Conservation (phyloP, 2,329 filamentous ascomycete species). For the Penicillium sp. region DNA sequence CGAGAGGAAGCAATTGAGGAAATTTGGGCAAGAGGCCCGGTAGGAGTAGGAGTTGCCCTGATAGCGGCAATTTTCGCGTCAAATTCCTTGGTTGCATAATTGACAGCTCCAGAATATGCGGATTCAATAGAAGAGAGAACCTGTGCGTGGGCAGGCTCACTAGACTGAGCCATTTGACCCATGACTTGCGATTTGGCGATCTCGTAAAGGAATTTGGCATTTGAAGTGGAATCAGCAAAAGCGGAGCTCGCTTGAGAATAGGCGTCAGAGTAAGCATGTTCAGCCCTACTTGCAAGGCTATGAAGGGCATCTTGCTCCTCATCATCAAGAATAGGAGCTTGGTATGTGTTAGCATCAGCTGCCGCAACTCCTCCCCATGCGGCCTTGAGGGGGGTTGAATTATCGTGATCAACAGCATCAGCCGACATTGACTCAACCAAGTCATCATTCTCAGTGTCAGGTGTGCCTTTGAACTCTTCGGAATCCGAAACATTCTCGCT, state of each 20-base stretch:
- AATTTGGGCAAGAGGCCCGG: slow-evolving; percentile 54
- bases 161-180: slow-evolving; percentile 67
- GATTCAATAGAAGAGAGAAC: slow-evolving; percentile 34
- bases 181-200: slow-evolving; percentile 70
- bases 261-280: slow-evolving; percentile 39
- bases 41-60: slow-evolving; percentile 51
- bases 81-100: slow-evolving; percentile 21
- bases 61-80: slow-evolving; percentile 35
- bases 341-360: slow-evolving; percentile 16
- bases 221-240: slow-evolving; percentile 57
- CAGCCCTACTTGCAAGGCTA: slow-evolving; percentile 52
- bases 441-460: not conserved
- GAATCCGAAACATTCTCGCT: not conserved
- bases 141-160: slow-evolving; percentile 45
- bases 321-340: slow-evolving; percentile 42
- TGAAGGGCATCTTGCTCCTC: slow-evolving; percentile 49
- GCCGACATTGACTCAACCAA: slow-evolving; percentile 4
- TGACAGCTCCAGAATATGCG: slow-evolving; percentile 21
- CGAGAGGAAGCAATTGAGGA: slow-evolving; percentile 69
- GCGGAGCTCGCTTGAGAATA: slow-evolving; percentile 50
- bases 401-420: slow-evolving; percentile 49
- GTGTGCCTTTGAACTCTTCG: not conserved
- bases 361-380: slow-evolving; percentile 23
- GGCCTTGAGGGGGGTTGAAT: slow-evolving; percentile 34
- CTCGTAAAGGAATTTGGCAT: slow-evolving; percentile 67